These are phyloP conservation scores for Tilletiaria anomala DNA, from an alignment of 1,284 basidiomycete genomes.

Conservation along the genomic window DNA sequence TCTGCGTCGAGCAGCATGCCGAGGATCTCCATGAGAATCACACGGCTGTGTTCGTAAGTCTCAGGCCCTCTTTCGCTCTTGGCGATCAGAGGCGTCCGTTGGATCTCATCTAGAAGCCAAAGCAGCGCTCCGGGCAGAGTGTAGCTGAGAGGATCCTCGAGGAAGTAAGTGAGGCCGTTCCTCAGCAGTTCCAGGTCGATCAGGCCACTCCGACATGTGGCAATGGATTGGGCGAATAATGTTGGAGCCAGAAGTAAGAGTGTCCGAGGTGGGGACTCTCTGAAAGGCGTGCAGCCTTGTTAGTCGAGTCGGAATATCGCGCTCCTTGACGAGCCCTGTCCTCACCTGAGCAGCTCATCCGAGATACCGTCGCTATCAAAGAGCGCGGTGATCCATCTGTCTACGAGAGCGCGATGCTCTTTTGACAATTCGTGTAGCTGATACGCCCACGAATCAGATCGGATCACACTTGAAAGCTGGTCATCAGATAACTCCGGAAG, in stretches of 20 bases:
- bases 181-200: slow-evolving; percentile 45
- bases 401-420: no score
- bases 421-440: no score
- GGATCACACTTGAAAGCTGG: no score
- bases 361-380: slow-evolving; percentile 41
- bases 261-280: slow-evolving; percentile 41
- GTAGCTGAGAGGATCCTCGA: slow-evolving; percentile 45
- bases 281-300: slow-evolving; percentile 1
- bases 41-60: no score
- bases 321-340: neutral
- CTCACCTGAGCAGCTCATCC: slow-evolving; percentile 39
- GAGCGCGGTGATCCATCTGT: slow-evolving; percentile 38
- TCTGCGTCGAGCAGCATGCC: slow-evolving; percentile 1
- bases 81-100: neutral
- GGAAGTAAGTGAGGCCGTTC: slow-evolving; percentile 45
- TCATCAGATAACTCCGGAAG: no score
- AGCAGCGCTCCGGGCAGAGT: slow-evolving; percentile 43
- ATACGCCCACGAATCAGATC: no score
- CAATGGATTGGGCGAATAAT: slow-evolving; percentile 44
- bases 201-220: slow-evolving; percentile 41
- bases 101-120: slow-evolving; percentile 17
- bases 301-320: neutral
- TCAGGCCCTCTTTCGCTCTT: no score
- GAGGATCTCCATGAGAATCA: neutral
- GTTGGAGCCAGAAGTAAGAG: slow-evolving; percentile 43